Conservation (phyloP, 345 rosid genomes). For the Aurinia saxatilis region DNA sequence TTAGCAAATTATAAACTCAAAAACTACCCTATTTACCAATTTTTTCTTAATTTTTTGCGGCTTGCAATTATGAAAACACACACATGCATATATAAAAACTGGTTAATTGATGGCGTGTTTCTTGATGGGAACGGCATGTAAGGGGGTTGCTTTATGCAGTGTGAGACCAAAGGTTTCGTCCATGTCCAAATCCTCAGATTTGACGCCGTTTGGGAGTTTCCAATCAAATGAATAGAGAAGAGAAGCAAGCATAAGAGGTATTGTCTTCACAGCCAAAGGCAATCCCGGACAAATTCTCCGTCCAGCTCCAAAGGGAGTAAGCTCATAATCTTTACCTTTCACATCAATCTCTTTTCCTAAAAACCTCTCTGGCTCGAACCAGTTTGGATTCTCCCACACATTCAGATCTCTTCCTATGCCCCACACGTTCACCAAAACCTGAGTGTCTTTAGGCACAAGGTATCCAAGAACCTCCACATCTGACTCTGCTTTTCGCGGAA, state of each 20-base stretch:
- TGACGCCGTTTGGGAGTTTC: conserved; percentile 28
- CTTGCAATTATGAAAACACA: no score
- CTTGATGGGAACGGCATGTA: conserved; percentile 16
- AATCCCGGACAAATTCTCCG: conserved; percentile 25
- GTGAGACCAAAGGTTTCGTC: conserved; percentile 27
- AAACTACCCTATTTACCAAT: no score
- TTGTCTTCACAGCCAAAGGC: conserved; percentile 37
- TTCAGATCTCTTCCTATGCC: conserved; percentile 31
- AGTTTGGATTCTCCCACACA: conserved; percentile 23
- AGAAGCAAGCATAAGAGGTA: conserved; percentile 39
- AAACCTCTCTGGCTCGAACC: conserved; percentile 31
- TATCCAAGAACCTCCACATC: conserved; percentile 27
- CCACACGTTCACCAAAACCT: conserved; percentile 34
- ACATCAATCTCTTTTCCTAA: conserved; percentile 17
- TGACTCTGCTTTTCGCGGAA: conserved; percentile 24
- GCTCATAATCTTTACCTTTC: conserved; percentile 25
- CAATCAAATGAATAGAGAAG: conserved; percentile 40
- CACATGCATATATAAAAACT: no score
- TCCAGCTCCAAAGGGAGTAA: conserved; percentile 24
- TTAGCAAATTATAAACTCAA: no score
- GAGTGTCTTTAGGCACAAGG: conserved; percentile 27
- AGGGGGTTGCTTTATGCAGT: conserved; percentile 26
- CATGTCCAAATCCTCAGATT: conserved; percentile 44
- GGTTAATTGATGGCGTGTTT: background rate
- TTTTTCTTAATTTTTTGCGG: no score